Conservation (phyloP, 108 stramenopile genomes). For the Pseudonitzschia multiseries region DNA sequence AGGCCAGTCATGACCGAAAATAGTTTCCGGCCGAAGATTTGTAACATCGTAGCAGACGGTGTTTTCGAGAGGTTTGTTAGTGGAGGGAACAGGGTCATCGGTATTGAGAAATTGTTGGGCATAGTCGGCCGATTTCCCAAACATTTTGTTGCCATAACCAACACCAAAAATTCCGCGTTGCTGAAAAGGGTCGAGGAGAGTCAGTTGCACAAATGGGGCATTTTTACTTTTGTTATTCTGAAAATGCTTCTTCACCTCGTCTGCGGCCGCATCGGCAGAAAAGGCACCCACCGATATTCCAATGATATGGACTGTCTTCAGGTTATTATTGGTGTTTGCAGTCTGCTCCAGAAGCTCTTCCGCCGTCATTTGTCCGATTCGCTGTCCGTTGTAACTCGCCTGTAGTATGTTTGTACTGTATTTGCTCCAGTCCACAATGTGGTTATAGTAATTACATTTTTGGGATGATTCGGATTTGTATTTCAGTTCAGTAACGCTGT, state of each 20-base stretch:
- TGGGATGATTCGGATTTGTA: neutral
- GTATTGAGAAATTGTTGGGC: slow-evolving; percentile 39
- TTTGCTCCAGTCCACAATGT: slow-evolving; percentile 39
- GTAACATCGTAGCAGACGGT: slow-evolving; percentile 32
- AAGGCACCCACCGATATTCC: slow-evolving; percentile 41
- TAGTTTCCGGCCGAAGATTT: slow-evolving; percentile 27
- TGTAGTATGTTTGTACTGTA: slow-evolving; percentile 31
- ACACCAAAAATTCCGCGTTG: slow-evolving; percentile 36
- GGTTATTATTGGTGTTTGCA: neutral
- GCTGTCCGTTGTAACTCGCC: slow-evolving; percentile 34
- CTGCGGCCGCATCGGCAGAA: slow-evolving; percentile 26
- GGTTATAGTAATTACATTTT: neutral
- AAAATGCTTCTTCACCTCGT: slow-evolving; percentile 6
- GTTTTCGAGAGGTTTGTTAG: slow-evolving; percentile 23
- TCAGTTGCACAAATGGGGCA: slow-evolving; percentile 30
- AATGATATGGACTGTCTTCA: slow-evolving; percentile 32
- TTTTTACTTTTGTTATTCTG: neutral
- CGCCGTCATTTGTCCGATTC: slow-evolving; percentile 18
- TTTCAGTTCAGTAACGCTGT: neutral
- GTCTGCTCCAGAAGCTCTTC: neutral
- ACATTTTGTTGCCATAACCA: slow-evolving; percentile 21
- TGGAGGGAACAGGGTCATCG: slow-evolving; percentile 42
- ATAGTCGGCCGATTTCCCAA: slow-evolving; percentile 37
- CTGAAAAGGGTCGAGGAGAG: slow-evolving; percentile 35
- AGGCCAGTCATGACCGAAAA: slow-evolving; percentile 49